phyloP scores from a whole-genome alignment of 1,284 basidiomycete genomes.

The Ceratobasidium sp. region DNA sequence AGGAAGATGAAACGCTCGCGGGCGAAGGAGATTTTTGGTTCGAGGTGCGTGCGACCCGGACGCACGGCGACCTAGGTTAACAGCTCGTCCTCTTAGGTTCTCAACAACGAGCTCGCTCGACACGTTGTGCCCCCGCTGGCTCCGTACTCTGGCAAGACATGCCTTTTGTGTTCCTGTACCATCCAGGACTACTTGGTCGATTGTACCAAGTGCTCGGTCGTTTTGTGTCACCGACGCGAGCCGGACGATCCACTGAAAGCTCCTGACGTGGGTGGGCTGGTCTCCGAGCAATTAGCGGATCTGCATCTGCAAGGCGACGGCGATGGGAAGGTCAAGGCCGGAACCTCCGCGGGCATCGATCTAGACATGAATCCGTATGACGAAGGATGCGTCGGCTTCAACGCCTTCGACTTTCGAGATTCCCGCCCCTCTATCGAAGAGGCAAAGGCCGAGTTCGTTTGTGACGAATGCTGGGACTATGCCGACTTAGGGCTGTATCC shows the following conservation, averaged over 20 bases:
- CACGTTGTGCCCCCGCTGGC: background rate
- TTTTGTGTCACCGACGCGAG: constrained; percentile 15
- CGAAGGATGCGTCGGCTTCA: constrained; percentile 27
- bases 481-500: background rate
- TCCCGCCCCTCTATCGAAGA: background rate
- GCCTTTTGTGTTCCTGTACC: background rate
- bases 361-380: background rate
- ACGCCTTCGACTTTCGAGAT: background rate
- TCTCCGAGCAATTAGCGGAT: background rate
- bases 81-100: background rate
- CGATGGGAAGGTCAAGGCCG: too few species aligned
- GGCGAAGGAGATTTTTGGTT: constrained; percentile 28
- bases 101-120: constrained; percentile 15
- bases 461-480: constrained; percentile 10
- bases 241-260: background rate
- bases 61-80: background rate
- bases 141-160: background rate
- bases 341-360: too few species aligned
- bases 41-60: constrained; percentile 9
- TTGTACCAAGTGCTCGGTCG: background rate
- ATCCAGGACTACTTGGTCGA: constrained; percentile 16
- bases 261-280: background rate
- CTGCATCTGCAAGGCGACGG: too few species aligned
- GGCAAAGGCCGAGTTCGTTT: constrained; percentile 14
- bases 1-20: background rate